Evolutionary conservation across 2,329 filamentous ascomycete genomes (phyloP), one percentile per base, ranked within the genome.

Genomic region (Colletotrichum sp.): DNA sequence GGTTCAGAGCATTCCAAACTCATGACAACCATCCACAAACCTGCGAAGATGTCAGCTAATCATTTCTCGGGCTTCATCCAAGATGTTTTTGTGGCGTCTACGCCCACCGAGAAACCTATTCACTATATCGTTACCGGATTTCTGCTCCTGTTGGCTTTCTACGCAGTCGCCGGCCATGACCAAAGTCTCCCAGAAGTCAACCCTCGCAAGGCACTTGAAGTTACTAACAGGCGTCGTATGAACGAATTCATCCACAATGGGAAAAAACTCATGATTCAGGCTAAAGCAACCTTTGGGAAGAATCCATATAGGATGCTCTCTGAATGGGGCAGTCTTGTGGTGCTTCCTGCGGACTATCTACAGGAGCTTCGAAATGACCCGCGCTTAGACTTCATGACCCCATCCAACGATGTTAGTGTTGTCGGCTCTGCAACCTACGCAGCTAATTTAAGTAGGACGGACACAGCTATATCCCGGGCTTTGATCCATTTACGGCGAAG

Each of bases 251-350:
- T 56, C 4, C 61, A 62, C 12, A 9, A 52, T 6, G 61, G 36
- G 8, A 66, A 55, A n/a, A 6, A 18, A 4, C 13, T 75, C 6
- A 66, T 71, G 61, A 3, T 75, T 9, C 52, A 39, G 8, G 72
- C 67, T 1, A 71, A 39, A 27, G 30, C 18, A 1, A 27, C 34
- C 0, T 75, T 62, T 16, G 68, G 68, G 8, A 43, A 65, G 9
- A 71, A 18, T 6, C 68, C 61, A 1, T 75, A 43, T 39, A 66
- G 39, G 30, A 27, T 71, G 5, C 12, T 52, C 3, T 52, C 68
- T 3, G 61, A 75, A 36, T 75, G 61, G 72, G 68, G 68, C 16
- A 48, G 15, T 10, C 28, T 61, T n/a, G 18, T 75, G 3, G 72
- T 75, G 8, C 25, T 75, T 36, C 52, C 72, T 18, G 28, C 68